A percentile compares a stretch with the other conserved stretches of the same genome.
phyloP scores from a whole-genome alignment of 164 flowering plant species.

The Nelumbo lutea region DNA sequence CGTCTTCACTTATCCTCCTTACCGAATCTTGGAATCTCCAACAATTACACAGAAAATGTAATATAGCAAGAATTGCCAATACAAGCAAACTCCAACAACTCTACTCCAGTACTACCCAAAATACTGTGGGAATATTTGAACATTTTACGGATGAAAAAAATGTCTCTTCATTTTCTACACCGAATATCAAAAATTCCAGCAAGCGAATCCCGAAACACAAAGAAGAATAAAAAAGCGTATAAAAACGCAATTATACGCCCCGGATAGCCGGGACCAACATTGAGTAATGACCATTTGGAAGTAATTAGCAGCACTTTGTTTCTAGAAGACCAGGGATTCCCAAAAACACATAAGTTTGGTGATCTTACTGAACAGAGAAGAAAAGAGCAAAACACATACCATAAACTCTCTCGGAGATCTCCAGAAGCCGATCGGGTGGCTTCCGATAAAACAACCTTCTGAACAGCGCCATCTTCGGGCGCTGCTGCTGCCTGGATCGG shows the following conservation, averaged over 20 bases:
- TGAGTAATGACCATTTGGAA: neutral
- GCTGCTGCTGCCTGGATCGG: slow-evolving; percentile 54
- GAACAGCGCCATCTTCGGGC: slow-evolving; percentile 89
- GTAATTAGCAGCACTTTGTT: neutral
- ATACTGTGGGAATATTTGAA: neutral
- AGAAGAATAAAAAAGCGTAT: neutral
- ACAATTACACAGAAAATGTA: neutral
- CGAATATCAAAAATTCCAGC: neutral
- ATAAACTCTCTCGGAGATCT: slow-evolving; percentile 37
- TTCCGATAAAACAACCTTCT: slow-evolving; percentile 74
- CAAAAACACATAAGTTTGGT: neutral
- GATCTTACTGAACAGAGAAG: neutral
- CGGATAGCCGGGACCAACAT: neutral
- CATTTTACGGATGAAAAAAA: neutral
- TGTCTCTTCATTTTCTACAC: neutral
- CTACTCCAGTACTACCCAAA: neutral
- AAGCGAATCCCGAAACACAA: neutral
- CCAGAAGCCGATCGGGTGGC: slow-evolving; percentile 85
- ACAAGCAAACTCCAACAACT: neutral
- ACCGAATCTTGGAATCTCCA: neutral
- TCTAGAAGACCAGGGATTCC: neutral
- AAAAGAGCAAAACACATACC: slow-evolving; percentile 7
- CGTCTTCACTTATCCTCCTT: neutral
- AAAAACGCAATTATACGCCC: neutral
- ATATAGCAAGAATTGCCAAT: no score